These are phyloP conservation scores for Rhodotorula kratochvilovae DNA, from an alignment of 768 basidiomycete species.

Conservation along the genomic window DNA sequence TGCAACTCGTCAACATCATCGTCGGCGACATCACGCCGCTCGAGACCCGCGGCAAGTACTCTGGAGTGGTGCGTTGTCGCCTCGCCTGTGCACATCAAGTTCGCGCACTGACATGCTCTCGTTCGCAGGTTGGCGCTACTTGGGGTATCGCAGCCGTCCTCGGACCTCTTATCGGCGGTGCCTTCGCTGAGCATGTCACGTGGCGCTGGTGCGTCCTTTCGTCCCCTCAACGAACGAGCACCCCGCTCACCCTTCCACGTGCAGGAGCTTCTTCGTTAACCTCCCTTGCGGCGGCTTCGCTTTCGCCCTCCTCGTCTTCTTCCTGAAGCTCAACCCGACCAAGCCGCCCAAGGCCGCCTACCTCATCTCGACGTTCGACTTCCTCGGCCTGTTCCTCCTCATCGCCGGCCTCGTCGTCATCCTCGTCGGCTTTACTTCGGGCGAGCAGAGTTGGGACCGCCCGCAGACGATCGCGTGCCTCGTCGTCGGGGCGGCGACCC, in stretches of 20 bases:
- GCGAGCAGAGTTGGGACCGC: constrained; percentile 36
- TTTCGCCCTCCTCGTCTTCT: constrained; percentile 45
- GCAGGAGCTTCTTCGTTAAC: constrained; percentile 38
- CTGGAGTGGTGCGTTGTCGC: constrained; percentile 18
- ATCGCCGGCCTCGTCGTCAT: constrained; percentile 29
- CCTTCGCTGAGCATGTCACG: constrained; percentile 64
- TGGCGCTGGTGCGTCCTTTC: constrained; percentile 63
- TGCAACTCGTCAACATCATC: constrained; percentile 51
- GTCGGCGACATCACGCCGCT: constrained; percentile 47
- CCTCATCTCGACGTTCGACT: constrained; percentile 48
- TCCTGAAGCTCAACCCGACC: constrained; percentile 47
- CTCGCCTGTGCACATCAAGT: too few relatives aligned
- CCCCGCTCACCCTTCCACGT: not conserved
- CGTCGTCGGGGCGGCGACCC: constrained; percentile 31
- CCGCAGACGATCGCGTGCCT: constrained; percentile 37
- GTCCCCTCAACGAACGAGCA: too few relatives aligned
- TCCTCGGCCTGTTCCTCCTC: constrained; percentile 43
- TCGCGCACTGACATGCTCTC: too few relatives aligned
- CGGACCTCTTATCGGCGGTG: constrained; percentile 59
- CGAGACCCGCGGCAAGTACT: constrained; percentile 44
- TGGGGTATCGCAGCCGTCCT: constrained; percentile 64
- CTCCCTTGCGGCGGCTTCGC: constrained; percentile 47
- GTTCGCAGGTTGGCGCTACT: constrained; percentile 38
- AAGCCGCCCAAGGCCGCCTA: constrained; percentile 37
- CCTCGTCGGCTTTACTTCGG: constrained; percentile 47